Conservation (phyloP, 164 flowering plant species). For the Berberis thunbergii region DNA sequence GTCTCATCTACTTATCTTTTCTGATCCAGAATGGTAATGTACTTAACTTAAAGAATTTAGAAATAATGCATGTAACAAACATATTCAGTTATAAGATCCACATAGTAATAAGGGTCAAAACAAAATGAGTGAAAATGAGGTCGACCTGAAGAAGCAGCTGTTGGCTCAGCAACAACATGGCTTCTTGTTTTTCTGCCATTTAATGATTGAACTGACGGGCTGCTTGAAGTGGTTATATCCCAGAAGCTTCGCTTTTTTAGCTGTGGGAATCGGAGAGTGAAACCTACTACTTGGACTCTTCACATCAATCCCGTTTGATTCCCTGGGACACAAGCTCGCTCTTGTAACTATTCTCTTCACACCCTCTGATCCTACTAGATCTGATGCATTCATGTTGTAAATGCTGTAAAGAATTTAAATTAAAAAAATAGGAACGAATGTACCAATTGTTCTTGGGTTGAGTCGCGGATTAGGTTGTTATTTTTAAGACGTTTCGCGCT, state of each 20-base stretch:
- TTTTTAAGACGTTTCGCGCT: no score
- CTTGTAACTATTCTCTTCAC: conserved; percentile 44
- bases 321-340: conserved; percentile 45
- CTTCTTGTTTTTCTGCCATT: conserved; percentile 75
- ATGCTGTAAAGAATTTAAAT: no score
- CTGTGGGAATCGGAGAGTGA: conserved; percentile 60
- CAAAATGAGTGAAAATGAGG: no score
- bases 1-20: no score
- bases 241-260: conserved; percentile 78
- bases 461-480: no score
- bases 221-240: conserved; percentile 78
- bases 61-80: no score
- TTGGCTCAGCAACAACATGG: conserved; percentile 38
- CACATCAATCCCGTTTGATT: conserved; percentile 31
- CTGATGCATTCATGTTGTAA: conserved; percentile 16
- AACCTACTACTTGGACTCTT: conserved; percentile 67
- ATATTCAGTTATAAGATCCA: no score
- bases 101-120: no score
- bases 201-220: conserved; percentile 54
- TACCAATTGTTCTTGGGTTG: no score
- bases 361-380: conserved; percentile 15
- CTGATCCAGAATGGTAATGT: no score
- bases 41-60: no score
- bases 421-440: no score
- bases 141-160: conserved; percentile 31